phyloP scores from a whole-genome alignment of 1,139 yeast genomes.

The Groenewaldozyma sp. region DNA sequence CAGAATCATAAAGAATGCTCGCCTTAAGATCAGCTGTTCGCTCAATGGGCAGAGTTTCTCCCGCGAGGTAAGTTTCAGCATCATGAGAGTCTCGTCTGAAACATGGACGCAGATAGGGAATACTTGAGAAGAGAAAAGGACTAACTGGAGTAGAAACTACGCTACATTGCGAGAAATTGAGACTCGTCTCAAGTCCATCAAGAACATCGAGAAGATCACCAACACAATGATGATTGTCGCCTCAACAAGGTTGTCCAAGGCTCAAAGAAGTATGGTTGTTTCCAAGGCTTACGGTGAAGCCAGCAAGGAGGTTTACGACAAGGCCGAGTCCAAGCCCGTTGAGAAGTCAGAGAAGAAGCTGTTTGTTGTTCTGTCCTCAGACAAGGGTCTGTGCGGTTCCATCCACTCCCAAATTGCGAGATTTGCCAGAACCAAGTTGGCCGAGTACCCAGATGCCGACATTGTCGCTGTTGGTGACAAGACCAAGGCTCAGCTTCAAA shows the following conservation, averaged over 20 bases:
- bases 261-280: constrained; percentile 88
- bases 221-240: constrained; percentile 99
- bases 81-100: too few species aligned
- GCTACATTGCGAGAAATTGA: constrained; percentile 99
- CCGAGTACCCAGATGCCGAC: constrained; percentile 61
- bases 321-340: constrained; percentile 63
- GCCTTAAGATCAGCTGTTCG: constrained; percentile 25
- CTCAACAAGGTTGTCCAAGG: constrained; percentile 91
- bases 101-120: too few species aligned
- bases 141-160: constrained; percentile 52
- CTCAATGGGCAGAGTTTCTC: constrained; percentile 14
- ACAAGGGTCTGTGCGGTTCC: constrained; percentile 98
- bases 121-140: not conserved
- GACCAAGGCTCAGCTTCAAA: constrained; percentile 74
- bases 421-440: constrained; percentile 65
- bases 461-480: constrained; percentile 91
- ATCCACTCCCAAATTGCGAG: constrained; percentile 92
- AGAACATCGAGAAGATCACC: constrained; percentile 98
- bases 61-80: constrained; percentile 14
- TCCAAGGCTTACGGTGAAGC: constrained; percentile 80
- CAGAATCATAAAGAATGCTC: constrained; percentile 20
- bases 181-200: constrained; percentile 94
- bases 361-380: constrained; percentile 83
- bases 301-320: constrained; percentile 67
- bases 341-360: constrained; percentile 47